Evolutionary conservation across 768 basidiomycete genomes (phyloP).

Genomic region (Flagelloscypha sp.): DNA sequence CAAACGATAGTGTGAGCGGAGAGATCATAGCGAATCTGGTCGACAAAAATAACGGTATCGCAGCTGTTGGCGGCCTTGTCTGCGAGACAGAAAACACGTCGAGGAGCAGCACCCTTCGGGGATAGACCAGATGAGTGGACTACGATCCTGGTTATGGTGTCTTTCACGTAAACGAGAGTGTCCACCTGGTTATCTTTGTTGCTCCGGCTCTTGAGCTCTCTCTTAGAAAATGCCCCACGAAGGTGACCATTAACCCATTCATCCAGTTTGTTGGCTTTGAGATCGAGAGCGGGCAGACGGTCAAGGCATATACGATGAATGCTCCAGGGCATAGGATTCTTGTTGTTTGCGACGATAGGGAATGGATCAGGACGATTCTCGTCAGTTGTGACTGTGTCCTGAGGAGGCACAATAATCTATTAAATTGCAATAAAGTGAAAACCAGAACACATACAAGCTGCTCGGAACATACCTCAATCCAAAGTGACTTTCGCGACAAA

Average conservation of each 20-base stretch:
- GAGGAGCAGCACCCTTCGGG: constrained; percentile 10
- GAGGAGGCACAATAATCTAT: constrained; percentile 23
- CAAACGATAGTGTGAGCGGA: constrained; percentile 42
- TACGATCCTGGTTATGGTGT: constrained; percentile 20
- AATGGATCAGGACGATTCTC: constrained; percentile 18
- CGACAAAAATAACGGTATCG: constrained; percentile 40
- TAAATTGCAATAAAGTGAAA: constrained; percentile 1
- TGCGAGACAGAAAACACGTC: constrained; percentile 15
- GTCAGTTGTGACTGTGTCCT: constrained; percentile 15
- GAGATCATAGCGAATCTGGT: constrained; percentile 37
- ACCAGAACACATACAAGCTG: background rate
- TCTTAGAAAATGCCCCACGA: constrained; percentile 18
- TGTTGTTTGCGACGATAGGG: constrained; percentile 15
- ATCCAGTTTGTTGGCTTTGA: constrained; percentile 7
- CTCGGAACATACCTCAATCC: constrained; percentile 20
- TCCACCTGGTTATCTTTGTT: constrained; percentile 12
- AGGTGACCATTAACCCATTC: constrained; percentile 27
- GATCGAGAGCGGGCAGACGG: constrained; percentile 23
- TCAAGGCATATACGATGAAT: constrained; percentile 32
- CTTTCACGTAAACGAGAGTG: constrained; percentile 21
- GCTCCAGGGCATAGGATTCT: constrained; percentile 20
- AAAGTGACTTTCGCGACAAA: constrained; percentile 22
- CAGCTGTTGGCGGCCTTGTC: constrained; percentile 10
- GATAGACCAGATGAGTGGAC: constrained; percentile 13
- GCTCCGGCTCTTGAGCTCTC: constrained; percentile 17